These are phyloP conservation scores for Sarcomyxa edulis DNA, from an alignment of 768 basidiomycete genomes.

Conservation along the genomic window DNA sequence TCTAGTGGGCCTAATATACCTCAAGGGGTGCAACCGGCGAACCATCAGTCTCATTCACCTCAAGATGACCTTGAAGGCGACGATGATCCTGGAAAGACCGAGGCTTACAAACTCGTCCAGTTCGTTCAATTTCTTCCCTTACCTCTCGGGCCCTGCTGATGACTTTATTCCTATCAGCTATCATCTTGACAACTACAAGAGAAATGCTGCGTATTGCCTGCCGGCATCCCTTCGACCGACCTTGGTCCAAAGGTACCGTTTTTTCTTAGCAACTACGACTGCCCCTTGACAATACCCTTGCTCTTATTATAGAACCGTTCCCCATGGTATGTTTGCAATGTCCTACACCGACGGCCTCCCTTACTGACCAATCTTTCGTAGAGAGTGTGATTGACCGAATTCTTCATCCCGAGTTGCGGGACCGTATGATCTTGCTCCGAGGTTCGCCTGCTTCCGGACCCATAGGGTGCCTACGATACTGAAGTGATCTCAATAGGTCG, in stretches of 20 bases:
- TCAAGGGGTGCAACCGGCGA: slow-evolving; percentile 26
- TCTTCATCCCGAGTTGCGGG: slow-evolving; percentile 83
- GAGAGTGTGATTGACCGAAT: slow-evolving; percentile 91
- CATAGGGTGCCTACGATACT: too few species aligned
- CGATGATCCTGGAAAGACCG: slow-evolving; percentile 67
- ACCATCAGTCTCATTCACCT: slow-evolving; percentile 18
- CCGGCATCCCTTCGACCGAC: slow-evolving; percentile 87
- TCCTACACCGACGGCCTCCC: slow-evolving; percentile 6
- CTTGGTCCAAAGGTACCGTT: slow-evolving; percentile 67
- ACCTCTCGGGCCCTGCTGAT: slow-evolving; percentile 2
- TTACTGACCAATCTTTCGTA: slow-evolving; percentile 21
- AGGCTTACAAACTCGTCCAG: slow-evolving; percentile 82
- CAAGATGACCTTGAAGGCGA: slow-evolving; percentile 53
- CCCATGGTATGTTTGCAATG: slow-evolving; percentile 56
- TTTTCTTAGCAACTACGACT: slow-evolving; percentile 4
- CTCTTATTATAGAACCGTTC: slow-evolving; percentile 52
- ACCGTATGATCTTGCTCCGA: slow-evolving; percentile 85
- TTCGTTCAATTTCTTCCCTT: slow-evolving; percentile 25
- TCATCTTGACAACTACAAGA: slow-evolving; percentile 85
- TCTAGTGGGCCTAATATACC: slow-evolving; percentile 20
- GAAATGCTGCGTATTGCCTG: slow-evolving; percentile 82
- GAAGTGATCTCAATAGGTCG: slow-evolving; percentile 53
- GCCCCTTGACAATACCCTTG: slow-evolving; percentile 11
- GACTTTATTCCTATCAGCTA: slow-evolving; percentile 43
- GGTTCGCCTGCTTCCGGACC: slow-evolving; percentile 41